Percentiles rank a stretch among this genome's conserved stretches.
phyloP scores from a whole-genome alignment of 345 rosid species.

The Diplotaxis tenuifolia region DNA sequence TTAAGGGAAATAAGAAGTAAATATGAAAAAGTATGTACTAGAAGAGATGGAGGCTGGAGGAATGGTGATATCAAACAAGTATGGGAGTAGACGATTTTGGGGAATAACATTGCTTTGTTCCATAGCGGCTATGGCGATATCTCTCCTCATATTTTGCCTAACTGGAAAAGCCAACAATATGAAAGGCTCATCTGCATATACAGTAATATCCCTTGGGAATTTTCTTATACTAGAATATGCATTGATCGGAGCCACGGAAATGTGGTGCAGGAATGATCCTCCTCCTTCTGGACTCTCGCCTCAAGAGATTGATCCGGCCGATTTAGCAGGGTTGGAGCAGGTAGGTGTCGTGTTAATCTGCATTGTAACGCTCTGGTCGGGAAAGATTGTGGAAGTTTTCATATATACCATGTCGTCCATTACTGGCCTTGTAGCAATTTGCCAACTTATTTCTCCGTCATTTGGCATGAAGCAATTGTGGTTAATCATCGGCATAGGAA shows the following conservation, averaged over 20 bases:
- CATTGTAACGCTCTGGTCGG: not conserved
- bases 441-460: not conserved
- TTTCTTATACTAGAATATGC: not conserved
- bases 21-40: not conserved
- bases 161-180: not conserved
- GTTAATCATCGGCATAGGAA: slow-evolving; percentile 4
- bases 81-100: not conserved
- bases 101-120: not conserved
- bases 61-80: not conserved
- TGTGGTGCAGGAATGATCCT: not conserved
- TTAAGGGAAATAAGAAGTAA: no score
- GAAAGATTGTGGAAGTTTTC: slow-evolving; percentile 1
- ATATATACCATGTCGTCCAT: not conserved
- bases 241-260: not conserved
- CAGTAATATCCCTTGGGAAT: not conserved
- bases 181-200: not conserved
- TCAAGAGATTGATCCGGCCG: not conserved
- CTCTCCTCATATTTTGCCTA: not conserved
- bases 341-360: not conserved
- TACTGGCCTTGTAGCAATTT: not conserved
- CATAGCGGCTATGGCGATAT: not conserved
- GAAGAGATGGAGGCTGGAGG: not conserved
- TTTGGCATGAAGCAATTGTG: slow-evolving; percentile 1
- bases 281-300: not conserved
- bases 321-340: not conserved